Base-by-base conservation (phyloP, 768 basidiomycete genomes). In the Sarcomyxa edulis region DNA sequence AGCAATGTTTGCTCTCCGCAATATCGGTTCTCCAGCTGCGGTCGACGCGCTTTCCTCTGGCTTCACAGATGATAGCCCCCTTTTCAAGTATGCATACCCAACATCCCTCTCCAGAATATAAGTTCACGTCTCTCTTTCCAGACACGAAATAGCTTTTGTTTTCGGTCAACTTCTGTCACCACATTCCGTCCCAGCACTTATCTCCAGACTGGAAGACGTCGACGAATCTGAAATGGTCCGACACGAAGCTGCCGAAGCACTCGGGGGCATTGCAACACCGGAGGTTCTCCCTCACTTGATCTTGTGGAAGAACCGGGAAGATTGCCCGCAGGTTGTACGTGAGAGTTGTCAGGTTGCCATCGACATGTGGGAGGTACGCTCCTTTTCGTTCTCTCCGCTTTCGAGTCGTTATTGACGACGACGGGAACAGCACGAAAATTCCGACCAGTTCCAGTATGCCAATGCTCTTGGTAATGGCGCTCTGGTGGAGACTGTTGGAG, bases 61-160 rank as follows among this genome's bases (percentile, higher is more conserved):
- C 2, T 98, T 99, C 60, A 61, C 68, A 2, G 95, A 99, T 47
- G 79, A 81, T 37, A 90, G 85, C 47, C 90, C 85, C 2, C 68
- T 99, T 16, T 98, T 99, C 81, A 91, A 93, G 91, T 94, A 44
- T 49, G 26, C 36, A 11, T 24, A 18, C 14, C 16, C 20, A 19
- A 28, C 1, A n/a, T 12, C 36, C 11, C 5, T 10, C 23, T 14
- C 18, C 22, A 11, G 20, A 26, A 22, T 19, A 19, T 26, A 23
- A 36, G 27, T 20, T 38, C 19, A 29, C 37, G 6, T 28, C 26
- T 14, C 35, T 28, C 45, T 19, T 1, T 24, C 9, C 50, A 95
- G 94, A 47, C 96, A 99, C 59, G 96, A 99, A 59, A 91, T 99
- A 32, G 96, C 96, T 1, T 99, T 97, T 59, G 85, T 99, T 31